Evolutionary conservation across 352 stramenopile species (phyloP).

Genomic region (Phytophthora tubulina): DNA sequence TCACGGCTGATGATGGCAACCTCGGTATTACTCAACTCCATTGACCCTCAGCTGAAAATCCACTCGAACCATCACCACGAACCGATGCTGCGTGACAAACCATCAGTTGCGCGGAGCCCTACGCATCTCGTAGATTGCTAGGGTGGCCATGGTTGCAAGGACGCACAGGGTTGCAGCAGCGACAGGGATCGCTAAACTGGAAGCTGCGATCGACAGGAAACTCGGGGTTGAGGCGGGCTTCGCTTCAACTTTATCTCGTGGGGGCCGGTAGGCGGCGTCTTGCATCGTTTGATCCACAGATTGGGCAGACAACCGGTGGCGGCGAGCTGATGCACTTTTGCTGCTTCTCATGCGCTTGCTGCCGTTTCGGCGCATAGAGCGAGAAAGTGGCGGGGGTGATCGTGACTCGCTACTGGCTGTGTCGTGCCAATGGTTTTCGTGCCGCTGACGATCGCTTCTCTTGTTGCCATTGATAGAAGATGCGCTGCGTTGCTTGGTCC

Average conservation of each 20-base stretch:
- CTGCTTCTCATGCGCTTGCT: slow-evolving; percentile 26
- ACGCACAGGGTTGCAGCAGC: slow-evolving; percentile 44
- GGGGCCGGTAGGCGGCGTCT: not conserved
- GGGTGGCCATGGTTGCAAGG: slow-evolving; percentile 40
- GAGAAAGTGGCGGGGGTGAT: slow-evolving; percentile 24
- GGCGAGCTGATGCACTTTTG: slow-evolving; percentile 11
- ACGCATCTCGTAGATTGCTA: slow-evolving; percentile 42
- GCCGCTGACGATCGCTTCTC: slow-evolving; percentile 13
- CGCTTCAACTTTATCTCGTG: slow-evolving; percentile 11
- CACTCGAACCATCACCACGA: slow-evolving; percentile 5
- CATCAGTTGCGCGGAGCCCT: slow-evolving; percentile 33
- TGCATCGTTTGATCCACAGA: slow-evolving; percentile 13
- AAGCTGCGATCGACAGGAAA: slow-evolving; percentile 28
- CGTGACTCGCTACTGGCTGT: slow-evolving; percentile 33
- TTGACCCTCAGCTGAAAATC: slow-evolving; percentile 8
- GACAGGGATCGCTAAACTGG: slow-evolving; percentile 39
- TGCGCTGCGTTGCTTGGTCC: slow-evolving; percentile 26
- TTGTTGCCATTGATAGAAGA: slow-evolving; percentile 21
- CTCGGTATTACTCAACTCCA: not conserved
- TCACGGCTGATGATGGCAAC: not conserved
- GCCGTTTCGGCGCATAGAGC: slow-evolving; percentile 13
- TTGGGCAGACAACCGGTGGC: slow-evolving; percentile 12
- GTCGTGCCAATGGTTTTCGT: slow-evolving; percentile 31
- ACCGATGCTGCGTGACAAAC: not conserved
- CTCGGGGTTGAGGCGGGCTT: slow-evolving; percentile 22